Base-by-base conservation (phyloP, 1,139 yeast species). In the Scheffersomyces illinoinensis region DNA sequence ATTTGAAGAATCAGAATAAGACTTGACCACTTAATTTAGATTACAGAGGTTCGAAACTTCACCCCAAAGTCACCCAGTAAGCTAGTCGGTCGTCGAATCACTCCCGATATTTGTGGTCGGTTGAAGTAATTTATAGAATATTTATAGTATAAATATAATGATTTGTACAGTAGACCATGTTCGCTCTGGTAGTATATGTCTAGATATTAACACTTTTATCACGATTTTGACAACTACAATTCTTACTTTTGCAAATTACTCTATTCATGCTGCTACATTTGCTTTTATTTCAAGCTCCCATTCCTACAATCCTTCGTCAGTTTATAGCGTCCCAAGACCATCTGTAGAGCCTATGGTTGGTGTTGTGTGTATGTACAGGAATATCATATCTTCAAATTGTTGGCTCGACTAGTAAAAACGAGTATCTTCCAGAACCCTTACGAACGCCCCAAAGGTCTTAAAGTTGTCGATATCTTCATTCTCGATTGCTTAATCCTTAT, bases 1-100 rank as follows among this genome's bases (percentile, higher is more conserved):
- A 57, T 17, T 60, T 71, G 47, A 64, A 62, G 58, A 53, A 52
- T 7, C 66, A 64, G 46, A 64, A 63, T 53, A 64, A 62, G 19
- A 39, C 50, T 19, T 62, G 62, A 21, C 57, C 62, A n/a, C 57
- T 71, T 17, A 58, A 63, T 20, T 68, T 70, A 4, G 62, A 65
- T 12, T 71, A 64, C 52, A 56, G 70, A 59, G 53, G 53, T 21
- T n/a, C 43, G 5, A 33, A 12, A 17, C 43, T 33, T 33, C 7
- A 33, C 12, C 5, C 2, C 43, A 33, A 33, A 33, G 43, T 14
- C 43, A 7, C 12, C 43, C 43, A 12, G 43, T 14, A 14, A 33
- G 14, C 14, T 33, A 2, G 8, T 3, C 43, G 17, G 43, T 17
- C 4, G 10, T 33, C 14, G 43, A 33, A 12, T 17, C 17, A 33